Base-by-base conservation (phyloP, 495 filamentous ascomycete genomes). In the Aspergillus homomorphus region DNA sequence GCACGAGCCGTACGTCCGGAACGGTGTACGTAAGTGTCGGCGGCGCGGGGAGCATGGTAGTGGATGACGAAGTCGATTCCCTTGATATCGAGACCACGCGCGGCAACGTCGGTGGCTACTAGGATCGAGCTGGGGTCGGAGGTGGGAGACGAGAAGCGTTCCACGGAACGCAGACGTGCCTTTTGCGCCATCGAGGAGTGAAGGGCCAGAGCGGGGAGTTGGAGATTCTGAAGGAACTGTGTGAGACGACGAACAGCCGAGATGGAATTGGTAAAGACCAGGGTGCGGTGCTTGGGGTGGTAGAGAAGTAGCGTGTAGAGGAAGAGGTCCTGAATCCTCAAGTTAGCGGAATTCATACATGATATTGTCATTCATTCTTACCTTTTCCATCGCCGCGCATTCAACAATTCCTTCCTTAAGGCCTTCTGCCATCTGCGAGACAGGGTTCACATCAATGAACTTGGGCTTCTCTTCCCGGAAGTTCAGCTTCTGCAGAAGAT, bases 111-210 rank as follows among this genome's bases (percentile, higher is more conserved):
- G 2, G 94, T 98, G 1, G 95, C 93, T 12, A 98, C 82, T 2
- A 98, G 83, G 53, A 97, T 89, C 3, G 88, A 84, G 53, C 82
- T 77, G 14, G 75, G 68, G 21, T 84, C 73, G 16, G 83, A 74
- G 12, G 74, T 74, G 14, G 81, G 74, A 20, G 84, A 82, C 3
- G 90, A 90, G 73, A 98, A 98, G 21, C 90, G 88, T 66, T 98
- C 94, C 9, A 98, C 79, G 15, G 91, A 93, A 45, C 94, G 87
- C 19, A 98, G 79, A 24, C 94, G 91, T n/a, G 94, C 91, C 70
- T 98, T 98, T 73, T 98, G 95, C 7, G 86, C 80, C 94, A 98
- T 98, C 61, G 89, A 87, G 0, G 92, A 96, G 70, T 98, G 94
- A 10, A 98, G 80, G 0, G 88, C 83, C 20, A 89, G 78, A 15